A percentile compares a stretch with the other conserved stretches of the same genome.
These are phyloP conservation scores for Aspergillus campestris DNA, from an alignment of 495 filamentous ascomycete genomes.

Conservation along the genomic window DNA sequence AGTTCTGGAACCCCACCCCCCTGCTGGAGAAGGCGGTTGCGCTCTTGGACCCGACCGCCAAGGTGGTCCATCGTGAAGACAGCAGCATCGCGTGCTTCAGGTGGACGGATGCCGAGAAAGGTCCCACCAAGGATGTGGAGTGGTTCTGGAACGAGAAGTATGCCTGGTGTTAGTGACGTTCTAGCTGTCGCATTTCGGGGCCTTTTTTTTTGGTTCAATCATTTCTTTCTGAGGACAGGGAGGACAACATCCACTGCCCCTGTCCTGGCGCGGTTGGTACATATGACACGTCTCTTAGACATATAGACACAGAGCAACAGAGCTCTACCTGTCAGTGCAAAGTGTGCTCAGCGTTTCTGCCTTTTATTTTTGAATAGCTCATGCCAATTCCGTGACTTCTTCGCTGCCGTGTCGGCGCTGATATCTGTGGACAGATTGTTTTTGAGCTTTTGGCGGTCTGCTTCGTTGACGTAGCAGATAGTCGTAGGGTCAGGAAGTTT, in stretches of 20 bases:
- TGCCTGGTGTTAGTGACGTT: slow-evolving; percentile 69
- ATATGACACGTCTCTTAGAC: slow-evolving; percentile 8
- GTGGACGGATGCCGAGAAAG: slow-evolving; percentile 49
- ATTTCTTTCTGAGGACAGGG: background rate
- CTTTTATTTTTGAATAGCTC: slow-evolving; percentile 61
- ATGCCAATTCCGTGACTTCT: slow-evolving; percentile 74
- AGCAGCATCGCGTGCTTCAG: slow-evolving; percentile 55
- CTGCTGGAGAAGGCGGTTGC: slow-evolving; percentile 51
- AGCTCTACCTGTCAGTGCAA: no score
- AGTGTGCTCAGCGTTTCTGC: slow-evolving; percentile 13
- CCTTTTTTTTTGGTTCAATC: slow-evolving; percentile 2
- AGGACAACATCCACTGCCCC: background rate
- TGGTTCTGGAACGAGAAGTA: slow-evolving; percentile 93
- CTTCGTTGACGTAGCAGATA: slow-evolving; percentile 29
- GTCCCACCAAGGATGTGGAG: slow-evolving; percentile 50
- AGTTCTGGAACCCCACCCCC: slow-evolving; percentile 58
- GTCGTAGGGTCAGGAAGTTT: slow-evolving; percentile 30
- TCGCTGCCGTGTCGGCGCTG: slow-evolving; percentile 31
- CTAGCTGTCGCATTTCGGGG: background rate
- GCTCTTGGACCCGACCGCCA: slow-evolving; percentile 37
- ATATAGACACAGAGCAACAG: slow-evolving; percentile 4
- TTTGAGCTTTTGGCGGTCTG: slow-evolving; percentile 25
- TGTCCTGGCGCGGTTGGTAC: background rate
- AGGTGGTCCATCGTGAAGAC: slow-evolving; percentile 50
- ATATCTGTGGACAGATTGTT: slow-evolving; percentile 23